phyloP scores from a whole-genome alignment of 2,329 filamentous ascomycete genomes.

The Aspergillus sp. region DNA sequence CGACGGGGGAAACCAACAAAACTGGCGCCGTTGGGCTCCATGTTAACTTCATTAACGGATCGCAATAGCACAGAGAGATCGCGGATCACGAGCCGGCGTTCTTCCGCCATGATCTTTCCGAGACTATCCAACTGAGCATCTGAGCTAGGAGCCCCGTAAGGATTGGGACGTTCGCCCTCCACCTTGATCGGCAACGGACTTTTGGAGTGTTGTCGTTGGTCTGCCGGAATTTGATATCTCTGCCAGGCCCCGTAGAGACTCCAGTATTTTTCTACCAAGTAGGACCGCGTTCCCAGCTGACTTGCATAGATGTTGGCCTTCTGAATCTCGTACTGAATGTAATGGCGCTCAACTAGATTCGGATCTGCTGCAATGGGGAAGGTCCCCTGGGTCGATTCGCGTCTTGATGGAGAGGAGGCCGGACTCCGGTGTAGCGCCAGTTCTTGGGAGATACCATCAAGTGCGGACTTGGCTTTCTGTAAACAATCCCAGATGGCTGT shows the following conservation, averaged over 20 bases:
- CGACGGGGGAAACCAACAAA: conserved; percentile 52
- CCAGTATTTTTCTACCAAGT: conserved; percentile 84
- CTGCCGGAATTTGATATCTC: conserved; percentile 22
- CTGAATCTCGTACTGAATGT: conserved; percentile 80
- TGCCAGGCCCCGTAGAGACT: conserved; percentile 67
- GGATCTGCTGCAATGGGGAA: conserved; percentile 47
- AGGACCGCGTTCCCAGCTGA: conserved; percentile 76
- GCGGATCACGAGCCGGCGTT: conserved; percentile 78
- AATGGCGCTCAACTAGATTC: conserved; percentile 26
- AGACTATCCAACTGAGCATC: conserved; percentile 50
- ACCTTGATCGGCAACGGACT: conserved; percentile 18
- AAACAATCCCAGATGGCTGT: conserved; percentile 70
- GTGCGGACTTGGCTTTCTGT: conserved; percentile 65
- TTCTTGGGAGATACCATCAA: conserved; percentile 67
- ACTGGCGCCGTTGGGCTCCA: conserved; percentile 69
- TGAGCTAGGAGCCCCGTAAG: conserved; percentile 26
- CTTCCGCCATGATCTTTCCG: conserved; percentile 66
- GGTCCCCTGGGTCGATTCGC: conserved; percentile 43
- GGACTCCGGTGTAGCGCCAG: conserved; percentile 54
- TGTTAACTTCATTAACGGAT: conserved; percentile 78
- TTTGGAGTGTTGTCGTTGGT: conserved; percentile 11
- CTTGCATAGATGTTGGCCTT: conserved; percentile 87
- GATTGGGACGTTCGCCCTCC: conserved; percentile 22
- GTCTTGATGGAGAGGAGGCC: conserved; percentile 33
- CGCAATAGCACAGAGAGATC: conserved; percentile 73